Percentiles rank a stretch among this genome's conserved stretches.
phyloP scores from a whole-genome alignment of 352 stramenopile genomes.

The Phytopythium boreale region DNA sequence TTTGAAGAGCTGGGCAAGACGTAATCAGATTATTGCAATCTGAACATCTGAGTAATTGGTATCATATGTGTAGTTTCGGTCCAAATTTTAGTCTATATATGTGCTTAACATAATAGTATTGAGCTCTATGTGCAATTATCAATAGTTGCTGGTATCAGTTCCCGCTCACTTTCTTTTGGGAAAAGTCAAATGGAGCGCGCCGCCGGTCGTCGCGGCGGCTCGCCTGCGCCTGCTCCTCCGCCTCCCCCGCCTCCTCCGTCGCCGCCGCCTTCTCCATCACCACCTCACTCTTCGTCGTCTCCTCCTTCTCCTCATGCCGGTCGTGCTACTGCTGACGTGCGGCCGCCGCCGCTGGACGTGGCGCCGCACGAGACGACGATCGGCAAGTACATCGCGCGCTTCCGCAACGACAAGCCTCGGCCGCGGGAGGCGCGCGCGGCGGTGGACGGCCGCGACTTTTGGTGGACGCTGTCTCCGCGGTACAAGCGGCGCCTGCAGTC shows the following conservation, averaged over 20 bases:
- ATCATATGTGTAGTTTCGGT: too few species aligned
- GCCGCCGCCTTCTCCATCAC: neutral
- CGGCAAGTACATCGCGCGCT: slow-evolving; percentile 67
- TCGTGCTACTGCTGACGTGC: neutral
- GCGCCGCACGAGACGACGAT: slow-evolving; percentile 33
- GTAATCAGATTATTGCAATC: neutral
- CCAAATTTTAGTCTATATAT: too few species aligned
- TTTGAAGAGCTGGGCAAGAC: too few species aligned
- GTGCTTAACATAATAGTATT: too few species aligned
- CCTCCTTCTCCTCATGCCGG: neutral
- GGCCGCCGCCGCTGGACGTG: slow-evolving; percentile 10
- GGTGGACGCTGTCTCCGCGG: slow-evolving; percentile 48
- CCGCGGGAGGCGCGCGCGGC: slow-evolving; percentile 37
- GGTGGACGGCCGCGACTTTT: slow-evolving; percentile 38
- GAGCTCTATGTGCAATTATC: too few species aligned
- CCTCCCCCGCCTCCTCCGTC: neutral
- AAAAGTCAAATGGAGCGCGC: too few species aligned
- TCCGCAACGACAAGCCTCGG: slow-evolving; percentile 50
- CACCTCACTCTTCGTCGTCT: neutral
- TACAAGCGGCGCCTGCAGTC: slow-evolving; percentile 13
- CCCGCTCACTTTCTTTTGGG: too few species aligned
- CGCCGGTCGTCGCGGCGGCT: too few species aligned
- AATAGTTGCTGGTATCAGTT: too few species aligned
- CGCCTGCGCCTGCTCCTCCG: neutral
- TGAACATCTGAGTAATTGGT: neutral